Conservation (phyloP, 176 grass and related monocot genomes). For the Carex parvula region DNA sequence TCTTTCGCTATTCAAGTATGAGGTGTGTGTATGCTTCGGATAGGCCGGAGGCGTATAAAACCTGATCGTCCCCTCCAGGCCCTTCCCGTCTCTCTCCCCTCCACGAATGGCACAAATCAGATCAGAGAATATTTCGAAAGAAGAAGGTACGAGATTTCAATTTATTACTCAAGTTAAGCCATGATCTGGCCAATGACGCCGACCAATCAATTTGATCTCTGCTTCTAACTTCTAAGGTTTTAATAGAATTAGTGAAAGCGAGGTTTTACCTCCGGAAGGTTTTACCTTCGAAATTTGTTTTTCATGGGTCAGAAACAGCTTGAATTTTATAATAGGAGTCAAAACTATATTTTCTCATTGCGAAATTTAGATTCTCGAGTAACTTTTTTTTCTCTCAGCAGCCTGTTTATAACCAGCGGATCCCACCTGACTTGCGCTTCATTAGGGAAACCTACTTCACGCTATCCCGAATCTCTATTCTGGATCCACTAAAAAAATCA, state of each 20-base stretch:
- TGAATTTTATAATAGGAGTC: background rate
- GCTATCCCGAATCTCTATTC: background rate
- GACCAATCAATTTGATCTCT: background rate
- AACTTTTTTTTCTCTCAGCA: background rate
- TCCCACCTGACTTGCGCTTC: background rate
- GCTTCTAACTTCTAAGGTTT: background rate
- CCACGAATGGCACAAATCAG: background rate
- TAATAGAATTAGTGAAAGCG: background rate
- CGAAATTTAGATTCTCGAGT: background rate
- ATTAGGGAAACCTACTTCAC: background rate
- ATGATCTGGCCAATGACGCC: background rate
- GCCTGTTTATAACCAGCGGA: background rate
- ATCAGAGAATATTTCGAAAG: slow-evolving; percentile 1
- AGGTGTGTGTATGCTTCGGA: background rate
- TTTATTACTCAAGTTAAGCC: background rate
- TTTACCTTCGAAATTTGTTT: too few relatives aligned
- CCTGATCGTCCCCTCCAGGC: background rate
- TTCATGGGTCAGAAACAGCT: background rate
- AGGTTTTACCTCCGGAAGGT: background rate
- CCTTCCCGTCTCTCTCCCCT: background rate
- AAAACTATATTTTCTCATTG: background rate
- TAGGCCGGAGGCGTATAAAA: background rate
- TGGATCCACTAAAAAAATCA: background rate
- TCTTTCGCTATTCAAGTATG: background rate
- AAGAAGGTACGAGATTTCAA: slow-evolving; percentile 21